Evolutionary conservation across 2,329 filamentous ascomycete species (phyloP).

Genomic region (Decorospora gaudefroyi): DNA sequence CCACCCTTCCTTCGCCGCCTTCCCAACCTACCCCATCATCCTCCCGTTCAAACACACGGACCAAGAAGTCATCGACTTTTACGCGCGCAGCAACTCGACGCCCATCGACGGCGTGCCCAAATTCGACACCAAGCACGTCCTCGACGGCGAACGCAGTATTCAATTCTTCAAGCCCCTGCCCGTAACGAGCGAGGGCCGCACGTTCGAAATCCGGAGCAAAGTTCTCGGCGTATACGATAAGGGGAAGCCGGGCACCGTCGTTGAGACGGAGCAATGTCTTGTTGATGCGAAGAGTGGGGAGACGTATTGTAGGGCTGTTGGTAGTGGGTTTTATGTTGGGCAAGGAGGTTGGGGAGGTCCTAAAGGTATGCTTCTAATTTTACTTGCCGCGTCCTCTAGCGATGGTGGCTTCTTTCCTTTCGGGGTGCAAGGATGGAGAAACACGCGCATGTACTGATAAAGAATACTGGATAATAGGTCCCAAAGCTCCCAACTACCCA

Average conservation of each 20-base stretch:
- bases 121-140: conserved; percentile 72
- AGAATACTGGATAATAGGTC: conserved; percentile 52
- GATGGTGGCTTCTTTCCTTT: neutral
- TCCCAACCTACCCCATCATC: conserved; percentile 85
- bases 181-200: conserved; percentile 68
- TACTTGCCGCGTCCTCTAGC: neutral
- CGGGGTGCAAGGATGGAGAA: neutral
- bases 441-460: too few relatives aligned
- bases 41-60: conserved; percentile 79
- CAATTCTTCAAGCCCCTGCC: conserved; percentile 78
- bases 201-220: conserved; percentile 76
- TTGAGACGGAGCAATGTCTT: conserved; percentile 77
- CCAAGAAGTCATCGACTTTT: conserved; percentile 83
- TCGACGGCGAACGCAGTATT: conserved; percentile 83
- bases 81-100: conserved; percentile 66
- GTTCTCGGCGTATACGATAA: conserved; percentile 90
- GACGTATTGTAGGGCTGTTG: conserved; percentile 70
- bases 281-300: conserved; percentile 72
- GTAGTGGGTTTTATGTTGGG: conserved; percentile 77
- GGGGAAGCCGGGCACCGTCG: conserved; percentile 78
- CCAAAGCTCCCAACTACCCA: conserved; percentile 76
- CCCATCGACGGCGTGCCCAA: conserved; percentile 76
- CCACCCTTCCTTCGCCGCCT: conserved; percentile 82
- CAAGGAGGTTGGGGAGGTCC: conserved; percentile 87
- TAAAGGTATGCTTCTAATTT: conserved; percentile 64